A percentile compares a stretch with the other conserved stretches of the same genome.
Evolutionary conservation across 371 early-diverging fungal species (phyloP).

Genomic region (Saksenaea oblongispora): DNA sequence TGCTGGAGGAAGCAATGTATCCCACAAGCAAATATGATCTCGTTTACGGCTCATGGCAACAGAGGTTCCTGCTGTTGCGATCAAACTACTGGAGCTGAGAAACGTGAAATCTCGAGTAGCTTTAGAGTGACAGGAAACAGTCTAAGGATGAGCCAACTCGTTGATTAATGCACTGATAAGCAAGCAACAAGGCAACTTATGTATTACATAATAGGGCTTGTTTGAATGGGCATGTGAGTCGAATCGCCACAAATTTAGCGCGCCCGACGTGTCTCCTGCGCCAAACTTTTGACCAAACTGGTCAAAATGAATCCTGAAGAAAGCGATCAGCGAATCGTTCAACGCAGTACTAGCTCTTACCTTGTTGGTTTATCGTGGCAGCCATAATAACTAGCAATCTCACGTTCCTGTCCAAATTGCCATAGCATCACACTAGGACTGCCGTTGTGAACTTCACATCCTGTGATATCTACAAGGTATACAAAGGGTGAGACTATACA

Average conservation of each 20-base stretch:
- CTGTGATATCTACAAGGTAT: slow-evolving; percentile 48
- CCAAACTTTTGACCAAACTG: slow-evolving; percentile 79
- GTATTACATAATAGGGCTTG: slow-evolving; percentile 55
- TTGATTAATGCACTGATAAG: neutral
- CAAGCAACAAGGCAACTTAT: neutral
- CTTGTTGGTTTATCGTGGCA: slow-evolving; percentile 50
- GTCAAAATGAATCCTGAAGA: slow-evolving; percentile 62
- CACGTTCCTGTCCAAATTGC: slow-evolving; percentile 65
- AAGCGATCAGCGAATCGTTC: neutral
- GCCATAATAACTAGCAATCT: slow-evolving; percentile 60
- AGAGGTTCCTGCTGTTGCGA: slow-evolving; percentile 80
- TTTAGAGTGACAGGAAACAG: slow-evolving; percentile 61
- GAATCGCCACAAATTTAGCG: slow-evolving; percentile 72
- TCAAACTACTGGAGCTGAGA: slow-evolving; percentile 66
- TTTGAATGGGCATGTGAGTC: slow-evolving; percentile 68
- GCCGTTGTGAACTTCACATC: slow-evolving; percentile 46
- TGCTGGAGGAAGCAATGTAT: slow-evolving; percentile 68
- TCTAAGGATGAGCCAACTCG: slow-evolving; percentile 20
- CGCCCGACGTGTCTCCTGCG: slow-evolving; percentile 69
- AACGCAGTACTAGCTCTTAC: slow-evolving; percentile 21
- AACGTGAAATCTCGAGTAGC: slow-evolving; percentile 75
- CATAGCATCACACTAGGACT: slow-evolving; percentile 58
- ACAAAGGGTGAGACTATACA: neutral
- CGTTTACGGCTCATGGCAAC: slow-evolving; percentile 46
- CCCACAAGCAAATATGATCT: slow-evolving; percentile 76